Evolutionary conservation across 129 eudicot species (phyloP).

Genomic region (Escallonia herrerae): DNA sequence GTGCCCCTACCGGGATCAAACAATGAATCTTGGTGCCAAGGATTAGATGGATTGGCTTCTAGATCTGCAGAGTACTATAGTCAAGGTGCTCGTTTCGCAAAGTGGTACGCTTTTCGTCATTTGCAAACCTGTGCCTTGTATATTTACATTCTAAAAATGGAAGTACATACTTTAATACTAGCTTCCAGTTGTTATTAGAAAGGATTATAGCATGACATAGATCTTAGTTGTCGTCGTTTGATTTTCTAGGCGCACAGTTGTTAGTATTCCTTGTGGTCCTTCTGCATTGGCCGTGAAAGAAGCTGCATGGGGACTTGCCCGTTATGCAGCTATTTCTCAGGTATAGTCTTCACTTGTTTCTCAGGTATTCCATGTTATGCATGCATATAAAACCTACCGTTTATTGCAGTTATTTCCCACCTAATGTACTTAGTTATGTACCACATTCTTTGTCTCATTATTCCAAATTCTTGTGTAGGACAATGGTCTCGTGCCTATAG

Average conservation of each 20-base stretch:
- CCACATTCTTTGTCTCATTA: background rate
- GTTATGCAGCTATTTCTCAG: slow-evolving; percentile 90
- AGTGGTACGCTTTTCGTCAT: slow-evolving; percentile 53
- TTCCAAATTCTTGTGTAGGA: slow-evolving; percentile 38
- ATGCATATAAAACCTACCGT: background rate
- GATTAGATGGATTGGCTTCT: slow-evolving; percentile 89
- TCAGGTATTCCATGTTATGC: background rate
- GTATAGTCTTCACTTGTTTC: slow-evolving; percentile 19
- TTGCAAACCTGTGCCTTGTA: background rate
- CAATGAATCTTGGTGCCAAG: slow-evolving; percentile 97
- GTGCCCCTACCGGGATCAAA: slow-evolving; percentile 92
- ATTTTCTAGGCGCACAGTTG: slow-evolving; percentile 73
- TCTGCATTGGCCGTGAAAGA: slow-evolving; percentile 90
- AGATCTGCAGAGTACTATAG: slow-evolving; percentile 90
- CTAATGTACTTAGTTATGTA: background rate
- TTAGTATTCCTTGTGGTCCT: slow-evolving; percentile 88
- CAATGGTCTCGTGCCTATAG: slow-evolving; percentile 91
- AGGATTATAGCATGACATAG: background rate
- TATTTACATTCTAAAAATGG: background rate
- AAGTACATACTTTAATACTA: background rate
- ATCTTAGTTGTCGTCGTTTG: background rate
- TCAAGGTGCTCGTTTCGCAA: slow-evolving; percentile 96
- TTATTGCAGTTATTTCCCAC: background rate
- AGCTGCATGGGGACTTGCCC: slow-evolving; percentile 95
- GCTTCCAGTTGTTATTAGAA: no score